Evolutionary conservation across 192 early-diverging fungal species (phyloP), one percentile per base, ranked within the genome.

Genomic region (Dimargaris cristalligena): DNA sequence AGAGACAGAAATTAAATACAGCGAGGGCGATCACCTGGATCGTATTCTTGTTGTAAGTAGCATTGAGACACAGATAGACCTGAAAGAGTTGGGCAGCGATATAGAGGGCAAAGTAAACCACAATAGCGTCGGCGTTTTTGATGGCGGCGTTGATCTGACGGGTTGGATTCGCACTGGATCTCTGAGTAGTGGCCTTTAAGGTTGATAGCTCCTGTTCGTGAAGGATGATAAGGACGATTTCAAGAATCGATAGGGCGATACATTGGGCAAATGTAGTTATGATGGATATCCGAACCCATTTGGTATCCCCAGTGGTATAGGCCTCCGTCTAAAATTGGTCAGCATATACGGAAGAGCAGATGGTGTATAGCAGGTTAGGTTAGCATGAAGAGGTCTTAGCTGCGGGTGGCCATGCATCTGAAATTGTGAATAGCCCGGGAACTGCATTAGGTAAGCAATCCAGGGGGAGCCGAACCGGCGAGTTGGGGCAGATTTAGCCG

Each of bases 1-100:
- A 57, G 22, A 57, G 1, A 26, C 55, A 57, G 14, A 70, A 66
- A 52, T 74, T 71, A 41, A 74, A 70, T 44, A 68, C 59, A 0
- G 70, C 60, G 23, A 65, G 62, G 2, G 70, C 72, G 13, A 74
- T 63, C 31, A 70, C 60, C 58, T 74, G 72, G 58, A 74, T 68
- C 14, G 67, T 62, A 56, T 74, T 69, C 33, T 68, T 44, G 60
- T 66, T 60, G 8, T 60, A 62, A 16, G 66, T 60, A 14, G 72
- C 72, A 28, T 70, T 67, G 25, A 65, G 52, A 41, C 68, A 70
- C 25, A 74, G 62, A 34, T 66, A 62, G 30, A 74, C 57, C 6
- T 66, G 65, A 62, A 71, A 74, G 16, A 60, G 58, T 55, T 74
- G 68, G 11, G 72, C 67, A 10, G 66, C 41, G 28, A 74, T 74